Evolutionary conservation across 305 asterid species (phyloP).

Genomic region (Solanum chacoense): DNA sequence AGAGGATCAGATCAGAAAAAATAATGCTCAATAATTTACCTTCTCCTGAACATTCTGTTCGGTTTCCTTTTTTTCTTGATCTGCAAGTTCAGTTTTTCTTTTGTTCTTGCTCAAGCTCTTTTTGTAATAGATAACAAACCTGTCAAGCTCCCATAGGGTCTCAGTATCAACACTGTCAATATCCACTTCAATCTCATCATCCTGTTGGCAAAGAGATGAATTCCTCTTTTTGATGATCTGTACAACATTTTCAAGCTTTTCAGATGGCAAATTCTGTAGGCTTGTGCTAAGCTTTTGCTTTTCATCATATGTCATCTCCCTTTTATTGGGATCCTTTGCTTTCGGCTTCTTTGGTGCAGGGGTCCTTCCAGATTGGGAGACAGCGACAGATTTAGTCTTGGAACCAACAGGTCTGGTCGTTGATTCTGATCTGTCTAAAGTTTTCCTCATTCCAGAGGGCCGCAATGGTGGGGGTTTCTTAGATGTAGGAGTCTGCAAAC

Average conservation of each 20-base stretch:
- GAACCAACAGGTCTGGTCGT: slow-evolving; percentile 19
- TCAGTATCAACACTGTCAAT: slow-evolving; percentile 58
- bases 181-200: slow-evolving; percentile 68
- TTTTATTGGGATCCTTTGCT: slow-evolving; percentile 55
- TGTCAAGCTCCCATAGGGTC: slow-evolving; percentile 75
- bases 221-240: slow-evolving; percentile 62
- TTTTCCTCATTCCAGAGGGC: slow-evolving; percentile 18
- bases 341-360: slow-evolving; percentile 51
- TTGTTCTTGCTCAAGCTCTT: slow-evolving; percentile 59
- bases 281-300: slow-evolving; percentile 51
- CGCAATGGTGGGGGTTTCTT: slow-evolving; percentile 29
- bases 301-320: slow-evolving; percentile 70
- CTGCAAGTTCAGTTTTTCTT: slow-evolving; percentile 35
- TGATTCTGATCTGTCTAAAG: slow-evolving; percentile 22
- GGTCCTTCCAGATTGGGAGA: slow-evolving; percentile 29
- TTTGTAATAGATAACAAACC: slow-evolving; percentile 57
- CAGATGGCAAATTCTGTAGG: slow-evolving; percentile 56
- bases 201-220: slow-evolving; percentile 44
- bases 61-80: slow-evolving; percentile 14
- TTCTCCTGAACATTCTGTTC: slow-evolving; percentile 30
- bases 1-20: background rate
- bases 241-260: slow-evolving; percentile 58
- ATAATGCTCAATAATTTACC: slow-evolving; percentile 21
- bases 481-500: slow-evolving; percentile 28
- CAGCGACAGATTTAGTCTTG: slow-evolving; percentile 18